phyloP scores from a whole-genome alignment of 2,329 filamentous ascomycete species.

The Chaetomium sp. region DNA sequence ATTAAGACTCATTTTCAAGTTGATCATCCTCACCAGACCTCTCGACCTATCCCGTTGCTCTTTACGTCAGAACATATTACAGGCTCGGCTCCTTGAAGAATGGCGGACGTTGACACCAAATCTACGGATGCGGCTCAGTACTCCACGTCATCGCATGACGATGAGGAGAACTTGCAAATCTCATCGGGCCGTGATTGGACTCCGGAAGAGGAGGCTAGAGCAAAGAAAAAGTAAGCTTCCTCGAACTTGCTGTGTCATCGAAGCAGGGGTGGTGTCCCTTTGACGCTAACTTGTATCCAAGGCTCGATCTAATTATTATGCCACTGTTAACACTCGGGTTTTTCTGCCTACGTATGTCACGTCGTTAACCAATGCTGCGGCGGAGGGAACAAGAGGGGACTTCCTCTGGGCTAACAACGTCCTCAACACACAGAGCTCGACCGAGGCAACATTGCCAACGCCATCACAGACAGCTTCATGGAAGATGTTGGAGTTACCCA shows the following conservation, averaged over 20 bases:
- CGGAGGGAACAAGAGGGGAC: too few relatives aligned
- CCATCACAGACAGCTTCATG: slow-evolving; percentile 45
- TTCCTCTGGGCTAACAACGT: too few relatives aligned
- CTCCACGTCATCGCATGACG: slow-evolving; percentile 15
- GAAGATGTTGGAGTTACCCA: slow-evolving; percentile 42
- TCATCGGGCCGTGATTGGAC: slow-evolving; percentile 30
- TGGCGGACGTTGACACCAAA: not conserved
- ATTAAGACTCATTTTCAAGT: too few relatives aligned
- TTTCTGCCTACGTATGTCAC: slow-evolving; percentile 35
- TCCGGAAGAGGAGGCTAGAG: slow-evolving; percentile 31
- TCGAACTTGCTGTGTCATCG: too few relatives aligned
- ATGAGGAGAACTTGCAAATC: slow-evolving; percentile 26
- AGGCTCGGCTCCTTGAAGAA: not conserved
- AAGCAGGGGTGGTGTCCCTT: too few relatives aligned
- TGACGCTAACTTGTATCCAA: slow-evolving; percentile 8
- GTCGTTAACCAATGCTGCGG: too few relatives aligned
- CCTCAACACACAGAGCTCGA: slow-evolving; percentile 31
- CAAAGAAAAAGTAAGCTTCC: slow-evolving; percentile 33
- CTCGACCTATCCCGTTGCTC: too few relatives aligned
- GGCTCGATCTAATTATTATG: slow-evolving; percentile 37
- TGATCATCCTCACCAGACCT: too few relatives aligned
- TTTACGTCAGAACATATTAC: too few relatives aligned
- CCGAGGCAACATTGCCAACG: slow-evolving; percentile 36
- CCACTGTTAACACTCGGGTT: slow-evolving; percentile 37
- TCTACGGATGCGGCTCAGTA: slow-evolving; percentile 3